phyloP scores from a whole-genome alignment of 2,329 filamentous ascomycete genomes.

The Nothophaeocryptopus gaeumannii region DNA sequence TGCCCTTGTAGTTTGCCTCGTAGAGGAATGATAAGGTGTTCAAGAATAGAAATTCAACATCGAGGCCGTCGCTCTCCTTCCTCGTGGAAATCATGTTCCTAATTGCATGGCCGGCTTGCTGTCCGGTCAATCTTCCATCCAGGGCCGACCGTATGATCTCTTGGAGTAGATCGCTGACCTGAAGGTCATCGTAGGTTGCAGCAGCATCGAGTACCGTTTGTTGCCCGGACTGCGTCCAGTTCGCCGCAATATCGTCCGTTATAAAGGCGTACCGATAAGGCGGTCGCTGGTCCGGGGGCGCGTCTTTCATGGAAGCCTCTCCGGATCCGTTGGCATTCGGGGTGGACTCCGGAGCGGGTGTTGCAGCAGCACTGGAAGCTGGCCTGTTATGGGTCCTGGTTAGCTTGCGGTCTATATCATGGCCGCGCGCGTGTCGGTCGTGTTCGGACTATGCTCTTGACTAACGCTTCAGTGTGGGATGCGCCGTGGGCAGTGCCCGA shows the following conservation, averaged over 20 bases:
- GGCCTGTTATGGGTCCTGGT: constrained; percentile 17
- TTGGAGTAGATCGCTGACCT: constrained; percentile 72
- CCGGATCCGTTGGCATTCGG: constrained; percentile 12
- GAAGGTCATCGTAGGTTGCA: constrained; percentile 62
- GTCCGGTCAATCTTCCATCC: constrained; percentile 63
- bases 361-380: constrained; percentile 14
- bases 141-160: constrained; percentile 77
- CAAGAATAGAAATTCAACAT: constrained; percentile 64
- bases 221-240: constrained; percentile 67
- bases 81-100: constrained; percentile 68
- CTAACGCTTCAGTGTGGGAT: constrained; percentile 15
- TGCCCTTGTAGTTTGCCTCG: constrained; percentile 63
- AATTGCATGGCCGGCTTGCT: constrained; percentile 68
- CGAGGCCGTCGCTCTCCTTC: constrained; percentile 46
- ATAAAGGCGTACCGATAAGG: constrained; percentile 71
- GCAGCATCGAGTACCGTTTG: constrained; percentile 66
- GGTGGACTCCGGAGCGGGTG: constrained; percentile 12
- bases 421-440: constrained; percentile 11
- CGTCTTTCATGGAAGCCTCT: constrained; percentile 6
- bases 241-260: constrained; percentile 64
- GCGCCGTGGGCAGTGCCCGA: constrained; percentile 3
- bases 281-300: constrained; percentile 12
- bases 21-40: constrained; percentile 78
- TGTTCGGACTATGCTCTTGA: constrained; percentile 14
- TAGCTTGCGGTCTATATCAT: constrained; percentile 14